Evolutionary conservation across 495 filamentous ascomycete genomes (phyloP), one percentile per base, ranked within the genome.

Genomic region (Penicillium argentinense): DNA sequence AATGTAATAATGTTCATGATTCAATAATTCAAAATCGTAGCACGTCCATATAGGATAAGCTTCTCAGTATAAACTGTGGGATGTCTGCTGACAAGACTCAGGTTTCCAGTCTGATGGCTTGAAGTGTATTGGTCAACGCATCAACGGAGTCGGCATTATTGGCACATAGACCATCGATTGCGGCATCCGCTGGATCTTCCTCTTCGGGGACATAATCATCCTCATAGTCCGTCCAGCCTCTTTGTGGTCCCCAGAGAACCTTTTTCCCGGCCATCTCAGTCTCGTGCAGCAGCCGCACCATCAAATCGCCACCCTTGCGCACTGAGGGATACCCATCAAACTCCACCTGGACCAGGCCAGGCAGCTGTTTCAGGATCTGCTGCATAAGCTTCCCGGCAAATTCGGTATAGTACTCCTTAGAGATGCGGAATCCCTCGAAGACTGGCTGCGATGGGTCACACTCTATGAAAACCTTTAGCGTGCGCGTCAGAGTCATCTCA

Each of bases 241-340:
- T 71, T 50, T 88, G 78, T 6, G 80, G 79, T 3, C 86, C 87
- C 85, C 87, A 91, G 13, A 64, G 63, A 19, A 91, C 75, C 46
- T 68, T 73, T 57, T 80, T 80, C 6, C 74, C 61, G 3, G 71
- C 71, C 11, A 60, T 51, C 9, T 60, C 67, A 0, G 77, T 74
- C 18, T 84, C 79, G 2, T 79, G 62, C 17, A 87, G 53, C 18
- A 96, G 64, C 12, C 79, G 79, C n/a, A 60, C 64, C 79, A 96
- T 86, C 62, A 96, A 74, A 25, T 76, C 75, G 8, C 85, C 84
- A 13, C 73, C 71, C 57, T 83, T 83, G 63, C 79, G 79, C 17
- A 95, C 87, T 37, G 81, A 82, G 0, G 79, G 71, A 65, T 78
- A 89, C 8, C 74, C 88, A 63, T 95, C 88, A 51, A 95, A 89